These are phyloP conservation scores for Lepidium sativum DNA, from an alignment of 345 rosid species.

Conservation along the genomic window DNA sequence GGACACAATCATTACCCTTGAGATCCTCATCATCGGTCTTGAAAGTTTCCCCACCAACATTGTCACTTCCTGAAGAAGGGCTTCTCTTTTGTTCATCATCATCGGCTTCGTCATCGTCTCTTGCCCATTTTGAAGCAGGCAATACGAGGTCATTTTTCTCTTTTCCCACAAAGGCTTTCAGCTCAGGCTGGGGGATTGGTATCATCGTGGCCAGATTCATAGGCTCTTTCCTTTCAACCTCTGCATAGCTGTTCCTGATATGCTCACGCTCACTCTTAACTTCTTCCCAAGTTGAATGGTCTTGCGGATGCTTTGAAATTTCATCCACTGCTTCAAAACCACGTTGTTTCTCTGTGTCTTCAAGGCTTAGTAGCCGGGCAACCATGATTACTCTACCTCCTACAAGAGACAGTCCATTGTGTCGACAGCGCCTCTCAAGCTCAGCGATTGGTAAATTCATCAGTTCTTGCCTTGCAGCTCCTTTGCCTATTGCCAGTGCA, in stretches of 20 bases:
- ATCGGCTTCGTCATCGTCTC: constrained; percentile 89
- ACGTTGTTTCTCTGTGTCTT: constrained; percentile 90
- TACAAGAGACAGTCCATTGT: constrained; percentile 91
- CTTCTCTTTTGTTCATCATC: constrained; percentile 78
- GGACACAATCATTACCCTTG: constrained; percentile 39
- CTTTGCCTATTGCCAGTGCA: constrained; percentile 94
- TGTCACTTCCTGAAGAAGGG: constrained; percentile 89
- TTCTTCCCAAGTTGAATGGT: constrained; percentile 51
- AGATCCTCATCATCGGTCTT: constrained; percentile 57
- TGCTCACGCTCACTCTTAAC: constrained; percentile 39
- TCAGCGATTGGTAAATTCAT: constrained; percentile 83
- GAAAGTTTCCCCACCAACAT: constrained; percentile 49
- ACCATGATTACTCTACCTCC: constrained; percentile 99
- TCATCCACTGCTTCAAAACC: constrained; percentile 74
- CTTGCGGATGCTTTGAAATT: constrained; percentile 51
- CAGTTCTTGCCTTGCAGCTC: constrained; percentile 84
- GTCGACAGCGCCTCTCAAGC: constrained; percentile 95
- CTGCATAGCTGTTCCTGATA: constrained; percentile 27
- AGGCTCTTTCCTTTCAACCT: constrained; percentile 42
- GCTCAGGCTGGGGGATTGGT: constrained; percentile 60
- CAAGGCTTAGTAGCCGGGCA: constrained; percentile 81
- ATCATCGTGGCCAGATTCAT: constrained; percentile 32
- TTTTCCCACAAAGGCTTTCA: constrained; percentile 50
- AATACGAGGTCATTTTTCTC: constrained; percentile 72
- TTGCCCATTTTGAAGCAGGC: constrained; percentile 95